Evolutionary conservation across 352 stramenopile genomes (phyloP).

Genomic region (Pythium apleroticum): DNA sequence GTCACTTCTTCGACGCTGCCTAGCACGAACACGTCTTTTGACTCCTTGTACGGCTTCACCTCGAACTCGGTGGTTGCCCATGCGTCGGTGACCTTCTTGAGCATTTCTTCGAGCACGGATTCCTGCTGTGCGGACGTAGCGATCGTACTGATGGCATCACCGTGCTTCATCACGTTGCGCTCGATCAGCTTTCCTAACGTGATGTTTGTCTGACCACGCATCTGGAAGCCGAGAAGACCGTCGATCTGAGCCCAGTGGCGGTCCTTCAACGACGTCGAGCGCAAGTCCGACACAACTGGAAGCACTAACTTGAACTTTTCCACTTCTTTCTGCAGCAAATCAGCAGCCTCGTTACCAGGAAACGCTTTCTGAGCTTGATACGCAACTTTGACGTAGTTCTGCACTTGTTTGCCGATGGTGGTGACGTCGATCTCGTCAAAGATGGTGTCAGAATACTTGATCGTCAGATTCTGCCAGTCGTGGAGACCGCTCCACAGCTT

Average conservation of each 20-base stretch:
- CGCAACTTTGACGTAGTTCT: constrained; percentile 86
- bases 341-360: constrained; percentile 80
- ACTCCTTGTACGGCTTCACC: constrained; percentile 92
- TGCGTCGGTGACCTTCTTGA: constrained; percentile 90
- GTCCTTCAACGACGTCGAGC: constrained; percentile 63
- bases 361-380: constrained; percentile 88
- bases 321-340: constrained; percentile 82
- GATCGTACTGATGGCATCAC: constrained; percentile 84
- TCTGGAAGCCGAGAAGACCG: constrained; percentile 83
- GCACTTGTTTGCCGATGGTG: constrained; percentile 88
- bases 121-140: constrained; percentile 90
- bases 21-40: constrained; percentile 92
- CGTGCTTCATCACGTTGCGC: constrained; percentile 83
- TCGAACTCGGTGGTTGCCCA: constrained; percentile 92
- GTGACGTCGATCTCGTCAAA: constrained; percentile 91
- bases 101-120: constrained; percentile 91
- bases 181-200: constrained; percentile 89
- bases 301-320: constrained; percentile 90
- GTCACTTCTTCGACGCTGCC: constrained; percentile 92
- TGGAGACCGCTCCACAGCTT: constrained; percentile 88
- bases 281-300: constrained; percentile 72
- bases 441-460: constrained; percentile 70
- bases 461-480: constrained; percentile 82
- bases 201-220: constrained; percentile 76
- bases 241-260: constrained; percentile 81